These are phyloP conservation scores for Alternaria atra DNA, from an alignment of 2,329 filamentous ascomycete genomes.

Conservation along the genomic window DNA sequence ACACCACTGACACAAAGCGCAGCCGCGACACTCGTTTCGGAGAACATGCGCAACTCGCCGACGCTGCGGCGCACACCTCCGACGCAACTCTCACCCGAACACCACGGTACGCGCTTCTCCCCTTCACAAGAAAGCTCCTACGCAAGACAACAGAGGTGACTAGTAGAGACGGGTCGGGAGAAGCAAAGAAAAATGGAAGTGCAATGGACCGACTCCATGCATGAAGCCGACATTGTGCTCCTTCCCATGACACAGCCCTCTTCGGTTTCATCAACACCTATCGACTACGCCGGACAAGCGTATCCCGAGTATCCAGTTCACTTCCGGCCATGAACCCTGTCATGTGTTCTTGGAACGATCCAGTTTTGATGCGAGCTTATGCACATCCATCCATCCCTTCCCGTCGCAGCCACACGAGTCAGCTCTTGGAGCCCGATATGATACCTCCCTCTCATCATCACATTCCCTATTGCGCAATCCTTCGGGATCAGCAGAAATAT, in stretches of 20 bases:
- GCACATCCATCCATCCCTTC: conserved; percentile 7
- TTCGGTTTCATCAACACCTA: conserved; percentile 36
- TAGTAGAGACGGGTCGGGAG: conserved; percentile 43
- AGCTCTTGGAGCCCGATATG: background rate
- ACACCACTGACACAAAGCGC: conserved; percentile 42
- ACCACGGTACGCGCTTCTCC: conserved; percentile 28
- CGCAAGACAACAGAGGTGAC: conserved; percentile 41
- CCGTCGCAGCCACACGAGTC: conserved; percentile 5
- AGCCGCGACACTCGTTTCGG: conserved; percentile 38
- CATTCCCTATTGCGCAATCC: background rate
- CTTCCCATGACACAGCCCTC: conserved; percentile 40
- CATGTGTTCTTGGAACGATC: background rate
- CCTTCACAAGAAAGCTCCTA: conserved; percentile 41
- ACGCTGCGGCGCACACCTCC: conserved; percentile 44
- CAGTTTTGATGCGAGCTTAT: background rate
- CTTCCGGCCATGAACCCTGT: background rate
- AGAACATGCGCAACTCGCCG: conserved; percentile 40
- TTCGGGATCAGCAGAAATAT: background rate
- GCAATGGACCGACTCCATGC: conserved; percentile 45
- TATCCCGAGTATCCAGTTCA: conserved; percentile 4
- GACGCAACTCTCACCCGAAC: conserved; percentile 33
- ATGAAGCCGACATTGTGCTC: conserved; percentile 47
- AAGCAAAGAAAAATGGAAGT: conserved; percentile 48
- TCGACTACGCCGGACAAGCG: conserved; percentile 18
- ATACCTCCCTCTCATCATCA: background rate